Conservation (phyloP, 2,329 filamentous ascomycete genomes). For the Chaetothyriales sp. region DNA sequence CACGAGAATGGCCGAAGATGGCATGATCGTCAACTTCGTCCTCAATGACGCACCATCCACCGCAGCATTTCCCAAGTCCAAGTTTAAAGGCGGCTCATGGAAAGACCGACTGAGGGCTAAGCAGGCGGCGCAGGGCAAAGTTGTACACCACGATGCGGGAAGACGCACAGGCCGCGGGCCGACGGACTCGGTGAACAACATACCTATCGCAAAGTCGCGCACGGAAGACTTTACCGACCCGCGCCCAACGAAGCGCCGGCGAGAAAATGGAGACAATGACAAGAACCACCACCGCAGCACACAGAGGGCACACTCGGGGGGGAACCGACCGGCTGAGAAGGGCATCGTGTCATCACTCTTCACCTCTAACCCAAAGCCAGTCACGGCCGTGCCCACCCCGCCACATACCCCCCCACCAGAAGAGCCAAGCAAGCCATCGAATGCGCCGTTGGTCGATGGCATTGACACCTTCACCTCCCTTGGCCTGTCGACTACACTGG, state of each 20-base stretch:
- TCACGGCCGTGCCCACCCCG: constrained; percentile 22
- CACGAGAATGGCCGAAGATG: constrained; percentile 47
- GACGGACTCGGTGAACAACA: background rate
- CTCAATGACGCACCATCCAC: constrained; percentile 49
- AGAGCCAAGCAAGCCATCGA: constrained; percentile 57
- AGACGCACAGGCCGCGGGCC: background rate
- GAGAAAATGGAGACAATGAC: constrained; percentile 24
- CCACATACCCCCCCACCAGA: constrained; percentile 13
- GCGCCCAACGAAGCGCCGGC: constrained; percentile 28
- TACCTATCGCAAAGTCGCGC: constrained; percentile 9
- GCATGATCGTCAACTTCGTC: constrained; percentile 85
- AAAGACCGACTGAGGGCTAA: constrained; percentile 72
- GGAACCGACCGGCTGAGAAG: constrained; percentile 19
- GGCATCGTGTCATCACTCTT: constrained; percentile 84
- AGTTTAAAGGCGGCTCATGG: constrained; percentile 84
- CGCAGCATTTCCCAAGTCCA: constrained; percentile 21
- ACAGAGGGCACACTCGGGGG: background rate
- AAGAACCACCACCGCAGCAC: background rate
- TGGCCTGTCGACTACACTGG: constrained; percentile 65
- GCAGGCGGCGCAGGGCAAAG: constrained; percentile 36
- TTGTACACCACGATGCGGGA: background rate
- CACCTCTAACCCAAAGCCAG: constrained; percentile 69
- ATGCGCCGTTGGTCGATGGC: constrained; percentile 74
- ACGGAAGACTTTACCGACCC: constrained; percentile 19
- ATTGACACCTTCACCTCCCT: constrained; percentile 74